Conservation (phyloP, 805 yeast genomes). For the Saccharomycopsis amapae region DNA sequence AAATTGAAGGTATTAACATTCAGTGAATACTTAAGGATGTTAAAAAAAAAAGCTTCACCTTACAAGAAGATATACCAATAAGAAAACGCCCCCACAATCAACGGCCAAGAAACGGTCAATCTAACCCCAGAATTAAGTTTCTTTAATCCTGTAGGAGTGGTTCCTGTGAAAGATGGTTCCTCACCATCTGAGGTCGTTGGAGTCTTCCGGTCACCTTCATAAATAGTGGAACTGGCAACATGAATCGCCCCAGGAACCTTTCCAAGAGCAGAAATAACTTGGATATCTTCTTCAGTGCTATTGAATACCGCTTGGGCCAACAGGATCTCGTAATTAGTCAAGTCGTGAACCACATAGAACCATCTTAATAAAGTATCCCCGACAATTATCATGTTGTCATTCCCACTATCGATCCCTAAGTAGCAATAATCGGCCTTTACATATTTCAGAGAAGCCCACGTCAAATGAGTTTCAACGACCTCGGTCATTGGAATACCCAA, state of each 20-base stretch:
- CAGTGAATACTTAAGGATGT: no score
- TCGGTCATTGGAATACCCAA: slow-evolving; percentile 22
- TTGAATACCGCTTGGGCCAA: slow-evolving; percentile 39
- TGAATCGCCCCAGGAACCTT: slow-evolving; percentile 2
- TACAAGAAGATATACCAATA: no score
- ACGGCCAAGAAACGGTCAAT: no score
- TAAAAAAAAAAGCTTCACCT: no score
- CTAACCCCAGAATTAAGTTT: no score
- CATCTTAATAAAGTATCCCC: slow-evolving; percentile 50
- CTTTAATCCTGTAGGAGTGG: neutral
- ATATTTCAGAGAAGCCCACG: neutral
- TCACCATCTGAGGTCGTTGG: slow-evolving; percentile 6
- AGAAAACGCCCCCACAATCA: no score
- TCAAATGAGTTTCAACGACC: neutral
- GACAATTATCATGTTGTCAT: slow-evolving; percentile 31
- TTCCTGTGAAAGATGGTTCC: slow-evolving; percentile 1
- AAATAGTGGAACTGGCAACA: slow-evolving; percentile 4
- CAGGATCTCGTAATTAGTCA: slow-evolving; percentile 37
- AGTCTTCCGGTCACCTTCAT: neutral
- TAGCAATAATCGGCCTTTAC: slow-evolving; percentile 2
- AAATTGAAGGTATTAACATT: no score
- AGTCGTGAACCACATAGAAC: slow-evolving; percentile 49
- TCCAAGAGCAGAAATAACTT: neutral
- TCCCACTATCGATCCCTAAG: neutral
- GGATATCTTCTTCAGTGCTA: neutral